These are phyloP conservation scores for Geosmithia putterillii DNA, from an alignment of 2,329 filamentous ascomycete species.

Conservation along the genomic window DNA sequence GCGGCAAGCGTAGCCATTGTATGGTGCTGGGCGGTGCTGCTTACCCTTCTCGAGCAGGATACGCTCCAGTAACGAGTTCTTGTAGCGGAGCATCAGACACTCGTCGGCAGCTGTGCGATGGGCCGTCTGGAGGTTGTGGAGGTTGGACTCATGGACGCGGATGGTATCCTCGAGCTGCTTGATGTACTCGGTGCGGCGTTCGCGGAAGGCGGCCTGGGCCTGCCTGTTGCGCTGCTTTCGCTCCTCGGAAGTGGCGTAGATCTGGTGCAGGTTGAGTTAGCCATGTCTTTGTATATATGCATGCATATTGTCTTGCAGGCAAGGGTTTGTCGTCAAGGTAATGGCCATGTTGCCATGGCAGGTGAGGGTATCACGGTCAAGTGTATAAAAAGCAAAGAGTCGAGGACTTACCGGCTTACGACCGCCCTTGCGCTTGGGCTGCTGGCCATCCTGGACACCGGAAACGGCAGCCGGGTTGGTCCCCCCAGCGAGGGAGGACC, in stretches of 20 bases:
- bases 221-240: slow-evolving; percentile 95
- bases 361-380: not conserved
- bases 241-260: slow-evolving; percentile 97
- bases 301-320: no score
- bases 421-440: slow-evolving; percentile 92
- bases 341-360: not conserved
- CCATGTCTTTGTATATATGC: not conserved
- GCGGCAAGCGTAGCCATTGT: no score
- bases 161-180: slow-evolving; percentile 98
- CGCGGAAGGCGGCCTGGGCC: slow-evolving; percentile 92
- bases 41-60: slow-evolving; percentile 92
- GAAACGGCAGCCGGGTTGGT: slow-evolving; percentile 5
- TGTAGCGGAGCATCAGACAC: slow-evolving; percentile 95
- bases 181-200: slow-evolving; percentile 96
- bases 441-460: slow-evolving; percentile 39
- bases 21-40: no score
- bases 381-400: not conserved
- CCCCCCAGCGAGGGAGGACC: slow-evolving; percentile 16
- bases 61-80: slow-evolving; percentile 90
- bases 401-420: slow-evolving; percentile 76
- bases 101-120: slow-evolving; percentile 92
- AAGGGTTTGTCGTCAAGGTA: no score
- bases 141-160: slow-evolving; percentile 87
- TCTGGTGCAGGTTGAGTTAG: slow-evolving; percentile 52
- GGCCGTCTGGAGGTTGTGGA: slow-evolving; percentile 85